Conservation (phyloP, 805 yeast species). For the Candida tallmaniae region DNA sequence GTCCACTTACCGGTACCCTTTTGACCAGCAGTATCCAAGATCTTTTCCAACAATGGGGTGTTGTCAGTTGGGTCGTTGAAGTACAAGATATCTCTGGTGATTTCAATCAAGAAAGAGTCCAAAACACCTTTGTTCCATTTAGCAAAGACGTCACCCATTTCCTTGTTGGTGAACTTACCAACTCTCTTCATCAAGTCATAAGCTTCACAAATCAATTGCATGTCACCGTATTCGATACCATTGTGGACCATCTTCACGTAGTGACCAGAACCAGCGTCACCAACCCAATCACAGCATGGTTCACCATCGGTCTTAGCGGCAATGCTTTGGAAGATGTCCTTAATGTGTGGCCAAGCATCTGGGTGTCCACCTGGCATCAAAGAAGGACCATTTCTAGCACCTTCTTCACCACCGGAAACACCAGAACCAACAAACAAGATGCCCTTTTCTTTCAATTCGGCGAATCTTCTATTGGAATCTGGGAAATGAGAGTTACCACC, state of each 20-base stretch:
- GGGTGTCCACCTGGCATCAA: slow-evolving; percentile 99
- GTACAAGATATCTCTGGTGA: slow-evolving; percentile 90
- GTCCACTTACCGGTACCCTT: slow-evolving; percentile 99
- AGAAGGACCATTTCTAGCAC: slow-evolving; percentile 99
- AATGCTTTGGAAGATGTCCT: slow-evolving; percentile 92
- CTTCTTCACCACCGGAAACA: slow-evolving; percentile 99
- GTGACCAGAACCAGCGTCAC: slow-evolving; percentile 98
- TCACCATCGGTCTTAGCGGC: slow-evolving; percentile 97
- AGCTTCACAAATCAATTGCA: slow-evolving; percentile 98
- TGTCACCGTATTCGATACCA: slow-evolving; percentile 99
- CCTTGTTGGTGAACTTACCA: slow-evolving; percentile 85
- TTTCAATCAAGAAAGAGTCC: slow-evolving; percentile 95
- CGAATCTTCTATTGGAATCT: slow-evolving; percentile 95
- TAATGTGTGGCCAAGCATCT: slow-evolving; percentile 98
- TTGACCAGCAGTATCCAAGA: slow-evolving; percentile 96
- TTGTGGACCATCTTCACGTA: slow-evolving; percentile 99
- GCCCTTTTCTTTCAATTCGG: slow-evolving; percentile 81
- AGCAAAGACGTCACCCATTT: slow-evolving; percentile 87
- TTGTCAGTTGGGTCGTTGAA: slow-evolving; percentile 84
- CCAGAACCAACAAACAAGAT: slow-evolving; percentile 95
- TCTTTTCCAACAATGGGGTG: slow-evolving; percentile 91
- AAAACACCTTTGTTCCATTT: slow-evolving; percentile 97
- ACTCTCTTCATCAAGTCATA: slow-evolving; percentile 93
- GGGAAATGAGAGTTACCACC: slow-evolving; percentile 99
- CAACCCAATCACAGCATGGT: slow-evolving; percentile 99